Conservation (phyloP, 1,284 basidiomycete species). For the Malassezia obtusa region DNA sequence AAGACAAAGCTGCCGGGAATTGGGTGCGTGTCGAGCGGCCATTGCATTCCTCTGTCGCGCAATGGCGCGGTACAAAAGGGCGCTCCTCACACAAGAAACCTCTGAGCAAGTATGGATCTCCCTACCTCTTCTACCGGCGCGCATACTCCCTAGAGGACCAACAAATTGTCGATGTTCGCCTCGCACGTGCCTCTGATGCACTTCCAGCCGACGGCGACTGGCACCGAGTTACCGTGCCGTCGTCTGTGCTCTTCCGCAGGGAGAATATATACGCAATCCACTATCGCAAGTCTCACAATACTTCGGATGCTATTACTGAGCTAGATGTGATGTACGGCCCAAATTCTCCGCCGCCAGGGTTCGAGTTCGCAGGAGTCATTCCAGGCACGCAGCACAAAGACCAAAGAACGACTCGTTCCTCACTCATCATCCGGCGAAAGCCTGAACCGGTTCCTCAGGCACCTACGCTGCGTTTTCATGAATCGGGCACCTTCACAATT, state of each 20-base stretch:
- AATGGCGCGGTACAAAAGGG: constrained; percentile 14
- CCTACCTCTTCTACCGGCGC: constrained; percentile 36
- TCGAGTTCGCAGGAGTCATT: constrained; percentile 21
- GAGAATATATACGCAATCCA: background rate
- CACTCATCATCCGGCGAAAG: constrained; percentile 24
- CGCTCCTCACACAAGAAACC: constrained; percentile 12
- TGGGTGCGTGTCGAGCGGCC: constrained; percentile 76
- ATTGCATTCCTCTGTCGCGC: constrained; percentile 59
- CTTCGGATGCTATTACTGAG: constrained; percentile 27
- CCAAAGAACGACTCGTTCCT: background rate
- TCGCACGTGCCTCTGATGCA: constrained; percentile 22
- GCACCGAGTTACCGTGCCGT: constrained; percentile 20
- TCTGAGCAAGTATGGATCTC: constrained; percentile 24
- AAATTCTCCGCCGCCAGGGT: constrained; percentile 37
- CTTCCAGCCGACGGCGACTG: constrained; percentile 20
- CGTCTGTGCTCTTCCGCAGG: background rate
- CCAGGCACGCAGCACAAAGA: background rate
- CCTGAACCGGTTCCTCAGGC: constrained; percentile 17
- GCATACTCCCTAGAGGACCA: constrained; percentile 20
- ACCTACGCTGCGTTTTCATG: constrained; percentile 19
- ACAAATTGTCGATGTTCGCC: constrained; percentile 26
- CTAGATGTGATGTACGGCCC: constrained; percentile 36
- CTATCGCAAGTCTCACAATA: background rate
- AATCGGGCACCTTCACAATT: constrained; percentile 39
- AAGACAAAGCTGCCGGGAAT: constrained; percentile 68